phyloP scores from a whole-genome alignment of 768 basidiomycete genomes.

The Dendrothele bispora region DNA sequence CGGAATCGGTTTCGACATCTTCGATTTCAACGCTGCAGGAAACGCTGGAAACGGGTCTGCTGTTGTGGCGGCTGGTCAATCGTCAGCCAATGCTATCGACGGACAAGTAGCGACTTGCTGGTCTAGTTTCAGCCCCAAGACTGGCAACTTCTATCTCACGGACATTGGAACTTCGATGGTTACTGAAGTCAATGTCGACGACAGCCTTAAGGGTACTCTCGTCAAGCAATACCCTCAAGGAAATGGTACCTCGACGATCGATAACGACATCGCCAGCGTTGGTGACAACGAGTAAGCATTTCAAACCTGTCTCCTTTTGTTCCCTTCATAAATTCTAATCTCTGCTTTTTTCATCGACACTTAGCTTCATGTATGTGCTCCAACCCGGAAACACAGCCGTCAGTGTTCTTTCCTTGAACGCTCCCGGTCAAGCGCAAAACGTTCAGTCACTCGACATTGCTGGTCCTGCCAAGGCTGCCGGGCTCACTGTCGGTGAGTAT shows the following conservation, averaged over 20 bases:
- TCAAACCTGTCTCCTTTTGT: not conserved
- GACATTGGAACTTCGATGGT: slow-evolving; percentile 39
- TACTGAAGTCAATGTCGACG: slow-evolving; percentile 48
- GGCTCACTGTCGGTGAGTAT: slow-evolving; percentile 36
- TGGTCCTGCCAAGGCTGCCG: slow-evolving; percentile 28
- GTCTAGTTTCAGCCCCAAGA: slow-evolving; percentile 39
- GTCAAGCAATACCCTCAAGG: slow-evolving; percentile 46
- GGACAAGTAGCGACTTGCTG: slow-evolving; percentile 45
- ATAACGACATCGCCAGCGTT: slow-evolving; percentile 39
- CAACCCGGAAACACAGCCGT: slow-evolving; percentile 37
- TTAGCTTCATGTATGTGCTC: slow-evolving; percentile 42
- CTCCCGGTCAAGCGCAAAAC: slow-evolving; percentile 31
- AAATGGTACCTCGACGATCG: slow-evolving; percentile 35
- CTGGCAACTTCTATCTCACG: slow-evolving; percentile 45
- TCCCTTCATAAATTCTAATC: not conserved
- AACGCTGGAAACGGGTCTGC: slow-evolving; percentile 20
- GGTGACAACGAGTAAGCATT: slow-evolving; percentile 35
- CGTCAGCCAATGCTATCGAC: slow-evolving; percentile 31
- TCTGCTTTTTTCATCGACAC: slow-evolving; percentile 1
- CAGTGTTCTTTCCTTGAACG: slow-evolving; percentile 38
- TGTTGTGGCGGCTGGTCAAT: slow-evolving; percentile 25
- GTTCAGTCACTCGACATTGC: slow-evolving; percentile 32
- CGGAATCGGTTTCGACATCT: slow-evolving; percentile 37
- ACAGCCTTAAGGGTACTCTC: slow-evolving; percentile 43
- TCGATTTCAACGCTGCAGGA: slow-evolving; percentile 31